phyloP scores from a whole-genome alignment of 371 early-diverging fungal genomes.

The Mycotypha africana region DNA sequence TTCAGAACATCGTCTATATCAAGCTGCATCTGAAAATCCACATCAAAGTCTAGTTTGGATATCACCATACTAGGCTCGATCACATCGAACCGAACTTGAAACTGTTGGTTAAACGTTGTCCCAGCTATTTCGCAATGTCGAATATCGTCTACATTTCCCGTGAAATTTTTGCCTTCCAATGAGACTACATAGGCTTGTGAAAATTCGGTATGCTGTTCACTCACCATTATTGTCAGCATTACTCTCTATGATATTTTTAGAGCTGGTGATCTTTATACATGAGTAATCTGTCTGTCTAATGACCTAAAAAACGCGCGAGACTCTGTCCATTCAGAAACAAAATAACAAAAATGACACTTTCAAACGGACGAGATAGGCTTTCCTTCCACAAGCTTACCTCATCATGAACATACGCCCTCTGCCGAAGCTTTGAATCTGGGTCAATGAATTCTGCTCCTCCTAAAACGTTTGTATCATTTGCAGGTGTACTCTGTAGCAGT shows the following conservation, averaged over 20 bases:
- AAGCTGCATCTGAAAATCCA: slow-evolving; percentile 24
- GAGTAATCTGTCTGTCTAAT: slow-evolving; percentile 17
- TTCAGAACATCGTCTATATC: slow-evolving; percentile 20
- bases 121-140: slow-evolving; percentile 31
- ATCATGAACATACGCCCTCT: slow-evolving; percentile 16
- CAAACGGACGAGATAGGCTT: no score
- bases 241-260: slow-evolving; percentile 6
- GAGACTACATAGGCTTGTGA: no score
- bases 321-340: no score
- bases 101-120: slow-evolving; percentile 8
- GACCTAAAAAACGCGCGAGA: no score
- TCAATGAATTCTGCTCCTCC: slow-evolving; percentile 15
- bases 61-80: slow-evolving; percentile 14
- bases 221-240: slow-evolving; percentile 3
- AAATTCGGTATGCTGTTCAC: no score
- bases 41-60: slow-evolving; percentile 17
- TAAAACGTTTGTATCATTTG: slow-evolving; percentile 20
- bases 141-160: slow-evolving; percentile 7
- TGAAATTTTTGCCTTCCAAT: no score
- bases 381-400: slow-evolving; percentile 11
- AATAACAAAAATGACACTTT: no score
- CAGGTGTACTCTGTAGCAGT: slow-evolving; percentile 14
- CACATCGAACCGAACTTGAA: slow-evolving; percentile 23
- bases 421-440: slow-evolving; percentile 20
- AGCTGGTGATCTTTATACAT: slow-evolving; percentile 9